Percentiles rank a stretch among this genome's conserved stretches.
phyloP scores from a whole-genome alignment of 371 early-diverging fungal genomes.

The Lichtheimia corymbifera region DNA sequence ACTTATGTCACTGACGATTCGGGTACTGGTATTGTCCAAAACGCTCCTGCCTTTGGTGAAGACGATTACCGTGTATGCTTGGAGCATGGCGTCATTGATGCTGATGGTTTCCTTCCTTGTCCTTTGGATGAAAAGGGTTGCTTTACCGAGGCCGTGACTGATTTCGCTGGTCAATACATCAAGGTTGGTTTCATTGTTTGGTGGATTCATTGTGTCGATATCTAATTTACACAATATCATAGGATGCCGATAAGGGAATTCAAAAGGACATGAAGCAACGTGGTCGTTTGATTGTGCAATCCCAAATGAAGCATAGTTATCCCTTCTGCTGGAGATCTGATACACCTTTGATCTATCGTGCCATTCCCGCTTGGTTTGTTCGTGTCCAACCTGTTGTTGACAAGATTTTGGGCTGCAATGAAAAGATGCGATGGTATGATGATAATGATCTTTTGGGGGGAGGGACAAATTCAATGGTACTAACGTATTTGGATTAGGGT shows the following conservation, averaged over 20 bases:
- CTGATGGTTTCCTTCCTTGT: conserved; percentile 90
- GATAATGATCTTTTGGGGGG: neutral
- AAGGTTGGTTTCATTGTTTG: conserved; percentile 56
- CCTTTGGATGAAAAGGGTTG: conserved; percentile 95
- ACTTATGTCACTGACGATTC: conserved; percentile 94
- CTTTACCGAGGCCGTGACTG: conserved; percentile 85
- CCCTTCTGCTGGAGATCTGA: conserved; percentile 99
- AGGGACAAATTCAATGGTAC: neutral
- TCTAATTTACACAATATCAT: conserved; percentile 5
- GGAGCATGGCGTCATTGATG: conserved; percentile 78
- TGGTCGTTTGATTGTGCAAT: conserved; percentile 88
- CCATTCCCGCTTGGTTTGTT: conserved; percentile 99
- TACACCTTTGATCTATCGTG: conserved; percentile 98
- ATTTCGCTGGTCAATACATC: conserved; percentile 89
- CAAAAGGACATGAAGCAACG: conserved; percentile 87
- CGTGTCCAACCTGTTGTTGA: conserved; percentile 89
- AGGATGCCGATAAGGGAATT: conserved; percentile 96
- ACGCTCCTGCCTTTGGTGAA: conserved; percentile 99
- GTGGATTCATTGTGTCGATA: neutral
- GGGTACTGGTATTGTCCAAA: conserved; percentile 99
- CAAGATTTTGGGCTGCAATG: conserved; percentile 89
- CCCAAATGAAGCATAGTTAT: conserved; percentile 89
- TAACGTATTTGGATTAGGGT: conserved; percentile 49
- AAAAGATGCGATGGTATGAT: conserved; percentile 83
- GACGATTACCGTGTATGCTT: conserved; percentile 99